Conservation (phyloP, 2,329 filamentous ascomycete species). For the Monosporascus sp. region DNA sequence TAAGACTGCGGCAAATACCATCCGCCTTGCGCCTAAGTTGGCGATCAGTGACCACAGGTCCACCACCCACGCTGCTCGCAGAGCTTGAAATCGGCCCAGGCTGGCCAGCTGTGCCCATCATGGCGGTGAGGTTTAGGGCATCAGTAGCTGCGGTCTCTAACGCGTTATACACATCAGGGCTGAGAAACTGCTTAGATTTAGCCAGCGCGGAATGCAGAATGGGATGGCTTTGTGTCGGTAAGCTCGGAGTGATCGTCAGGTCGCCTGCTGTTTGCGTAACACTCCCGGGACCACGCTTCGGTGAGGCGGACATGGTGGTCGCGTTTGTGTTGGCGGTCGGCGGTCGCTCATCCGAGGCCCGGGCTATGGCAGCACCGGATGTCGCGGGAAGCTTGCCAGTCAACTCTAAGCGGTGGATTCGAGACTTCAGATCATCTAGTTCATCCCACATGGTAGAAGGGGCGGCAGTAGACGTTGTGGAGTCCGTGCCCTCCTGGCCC, state of each 20-base stretch:
- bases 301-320: constrained; percentile 86
- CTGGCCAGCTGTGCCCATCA: constrained; percentile 70
- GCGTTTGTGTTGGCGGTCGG: constrained; percentile 79
- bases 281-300: constrained; percentile 62
- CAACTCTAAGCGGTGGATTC: constrained; percentile 83
- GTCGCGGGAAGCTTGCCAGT: constrained; percentile 83
- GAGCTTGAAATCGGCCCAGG: constrained; percentile 64
- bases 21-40: constrained; percentile 87
- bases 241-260: constrained; percentile 27
- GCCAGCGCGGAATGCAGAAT: constrained; percentile 73
- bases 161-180: constrained; percentile 66
- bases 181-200: constrained; percentile 69
- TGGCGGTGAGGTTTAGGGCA: constrained; percentile 69
- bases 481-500: constrained; percentile 68
- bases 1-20: constrained; percentile 85
- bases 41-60: constrained; percentile 62
- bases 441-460: constrained; percentile 98
- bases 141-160: constrained; percentile 79
- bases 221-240: constrained; percentile 61
- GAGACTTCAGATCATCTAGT: constrained; percentile 87
- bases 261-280: constrained; percentile 38
- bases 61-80: constrained; percentile 54
- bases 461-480: constrained; percentile 79
- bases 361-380: constrained; percentile 73
- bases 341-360: constrained; percentile 73